Evolutionary conservation across 768 basidiomycete species (phyloP), one percentile per base, ranked within the genome.

Genomic region (Panellus pusillus): DNA sequence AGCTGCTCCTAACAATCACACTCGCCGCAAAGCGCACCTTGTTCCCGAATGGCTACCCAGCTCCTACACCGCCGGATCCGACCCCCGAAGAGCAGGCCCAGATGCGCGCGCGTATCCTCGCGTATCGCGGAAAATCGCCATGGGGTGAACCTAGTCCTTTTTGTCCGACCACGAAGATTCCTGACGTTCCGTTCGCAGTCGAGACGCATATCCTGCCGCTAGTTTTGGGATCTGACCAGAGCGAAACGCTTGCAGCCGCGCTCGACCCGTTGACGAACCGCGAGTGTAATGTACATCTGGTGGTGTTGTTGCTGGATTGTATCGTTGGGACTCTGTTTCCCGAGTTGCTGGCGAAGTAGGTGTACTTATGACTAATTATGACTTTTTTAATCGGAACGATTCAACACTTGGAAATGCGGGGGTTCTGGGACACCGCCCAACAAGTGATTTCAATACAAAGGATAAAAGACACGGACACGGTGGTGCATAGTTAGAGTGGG

Each of bases 31-130:
- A 90, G 62, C 78, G 78, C 9, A 79, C 86, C 8, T 75, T 98
- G 24, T 98, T 96, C 66, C 95, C 96, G 4, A 84, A 85, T 57
- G 95, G 96, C 13, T 92, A 91, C 70, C 93, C 93, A 1, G 89
- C 80, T 0, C 82, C 85, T 0, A 69, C 84, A 1, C 83, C 87
- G 1, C 72, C 79, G 1, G 90, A 91, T 40, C 95, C 94, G 15
- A 83, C 86, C 0, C 72, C 73, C 1, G 90, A 90, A 59, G 93
- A 95, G 68, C 88, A 91, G 60, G 72, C 73, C 2, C 77, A 72
- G 31, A 73, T 92, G 44, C 78, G 81, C 28, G 73, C 74, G 12
- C 68, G 65, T 24, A 68, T 80, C 27, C 54, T 74, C 18, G 66
- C 68, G 2, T 77, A 61, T 27, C 59, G 59, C 41, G 59, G 59